Evolutionary conservation across 1,284 basidiomycete species (phyloP), one percentile per base, ranked within the genome.

Genomic region (Cystobasidium sp.): DNA sequence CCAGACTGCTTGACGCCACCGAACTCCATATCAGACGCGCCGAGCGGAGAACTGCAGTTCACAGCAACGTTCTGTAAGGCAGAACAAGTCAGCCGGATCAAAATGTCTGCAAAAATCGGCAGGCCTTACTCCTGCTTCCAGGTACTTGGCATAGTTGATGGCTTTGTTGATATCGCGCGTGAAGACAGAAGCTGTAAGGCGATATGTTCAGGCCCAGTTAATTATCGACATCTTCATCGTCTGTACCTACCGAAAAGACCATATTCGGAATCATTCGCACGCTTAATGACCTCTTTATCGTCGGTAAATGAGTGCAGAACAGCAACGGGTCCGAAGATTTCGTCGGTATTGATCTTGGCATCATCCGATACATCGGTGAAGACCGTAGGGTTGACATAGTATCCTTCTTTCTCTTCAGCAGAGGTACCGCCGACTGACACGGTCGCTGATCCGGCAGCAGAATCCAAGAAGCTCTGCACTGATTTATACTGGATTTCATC

Each of bases 251-350:
- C 64, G 22, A 56, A 56, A 12, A 68, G 66, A 43, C 66, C 66
- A 24, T 56, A 56, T 51, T 68, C 55, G 14, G 78, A 75, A 53
- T 90, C 87, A 81, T 95, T 95, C 51, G 93, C 93, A 47, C 93
- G 83, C 49, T 85, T 80, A 78, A 96, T 87, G 1, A 87, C 91
- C 79, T 93, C 80, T 44, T 79, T 78, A 61, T 80, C 80, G 12
- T 76, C 69, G 22, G 52, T 71, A 69, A 80, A 81, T 56, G 77
- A 79, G 64, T 72, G 71, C 12, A 80, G 74, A 3, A 77, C 74
- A 18, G 76, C 68, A 4, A 81, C 80, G 3, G 79, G 82, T 3
- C 74, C 64, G 44, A 77, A 51, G 59, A 82, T 80, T 77, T 82
- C 81, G 63, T 82, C 82, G 14, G 74, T 72, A 6, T 77, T 77